Conservation (phyloP, 1,284 basidiomycete genomes). For the Rhodotorula sp. region DNA sequence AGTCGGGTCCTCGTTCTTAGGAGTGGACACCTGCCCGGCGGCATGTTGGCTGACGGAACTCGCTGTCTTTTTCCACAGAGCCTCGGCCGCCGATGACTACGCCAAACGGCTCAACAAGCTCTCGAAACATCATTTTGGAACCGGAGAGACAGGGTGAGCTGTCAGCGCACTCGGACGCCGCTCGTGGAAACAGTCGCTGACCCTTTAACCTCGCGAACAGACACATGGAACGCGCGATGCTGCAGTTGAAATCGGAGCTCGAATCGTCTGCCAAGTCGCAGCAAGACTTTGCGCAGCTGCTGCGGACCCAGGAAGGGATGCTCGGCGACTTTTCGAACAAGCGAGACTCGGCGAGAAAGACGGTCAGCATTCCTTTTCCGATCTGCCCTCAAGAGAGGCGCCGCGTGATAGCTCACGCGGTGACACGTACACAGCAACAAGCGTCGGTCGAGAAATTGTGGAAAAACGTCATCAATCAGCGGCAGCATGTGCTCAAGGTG, state of each 20-base stretch:
- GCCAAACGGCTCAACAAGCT: slow-evolving; percentile 81
- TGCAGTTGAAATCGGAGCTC: slow-evolving; percentile 68
- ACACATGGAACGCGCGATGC: slow-evolving; percentile 42
- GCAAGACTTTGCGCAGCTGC: slow-evolving; percentile 28
- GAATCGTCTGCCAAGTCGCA: slow-evolving; percentile 74
- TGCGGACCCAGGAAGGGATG: slow-evolving; percentile 66
- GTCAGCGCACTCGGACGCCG: neutral
- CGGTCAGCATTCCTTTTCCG: slow-evolving; percentile 41
- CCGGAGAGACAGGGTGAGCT: slow-evolving; percentile 84
- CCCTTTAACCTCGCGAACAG: slow-evolving; percentile 47
- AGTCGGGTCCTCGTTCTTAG: neutral
- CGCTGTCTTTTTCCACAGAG: slow-evolving; percentile 14
- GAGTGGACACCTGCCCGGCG: neutral
- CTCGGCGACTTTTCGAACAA: slow-evolving; percentile 63
- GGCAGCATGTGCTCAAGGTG: slow-evolving; percentile 70
- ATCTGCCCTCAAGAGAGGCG: no score
- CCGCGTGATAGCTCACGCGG: no score
- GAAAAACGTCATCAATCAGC: slow-evolving; percentile 80
- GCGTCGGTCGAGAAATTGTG: slow-evolving; percentile 77
- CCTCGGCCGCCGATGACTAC: slow-evolving; percentile 86
- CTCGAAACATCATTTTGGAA: slow-evolving; percentile 71
- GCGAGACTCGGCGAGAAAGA: slow-evolving; percentile 72
- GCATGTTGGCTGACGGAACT: slow-evolving; percentile 7
- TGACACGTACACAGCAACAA: slow-evolving; percentile 55
- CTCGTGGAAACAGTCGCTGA: neutral